Base-by-base conservation (phyloP, 331 rosid species). In the Pyrus hybrid region DNA sequence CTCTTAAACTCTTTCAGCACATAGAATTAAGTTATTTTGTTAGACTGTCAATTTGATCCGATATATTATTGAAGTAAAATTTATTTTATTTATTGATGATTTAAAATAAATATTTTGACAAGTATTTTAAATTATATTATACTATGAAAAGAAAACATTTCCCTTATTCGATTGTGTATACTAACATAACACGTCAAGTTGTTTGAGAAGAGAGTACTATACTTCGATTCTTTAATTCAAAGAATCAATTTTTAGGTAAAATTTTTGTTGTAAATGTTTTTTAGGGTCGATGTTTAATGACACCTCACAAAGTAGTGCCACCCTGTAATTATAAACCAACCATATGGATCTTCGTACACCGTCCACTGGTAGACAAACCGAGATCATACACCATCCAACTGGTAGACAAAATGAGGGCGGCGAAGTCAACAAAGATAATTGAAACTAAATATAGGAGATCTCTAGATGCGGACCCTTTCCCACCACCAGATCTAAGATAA, bases 381-480 rank as follows among this genome's bases (percentile, higher is more conserved):
- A 22, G 56, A 41, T 71, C 75, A 16, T n/a, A 56, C 66, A 56
- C 53, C 62, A 21, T 56, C 32, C 25, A 45, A 72, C 37, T 35
- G 56, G 25, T 56, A 72, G 54, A 57, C 67, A 37, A 72, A 57
- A 33, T 57, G 76, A 22, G 41, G 57, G 57, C 17, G 26, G 37
- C 6, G 45, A 57, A 72, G 28, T 71, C 73, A 73, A 45, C 67
- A 60, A 57, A 78, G 73, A 64, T 51, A 74, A 78, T 66, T 77
- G 84, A 83, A 85, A 64, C 66, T 49, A 45, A 69, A 32, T 5
- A 67, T 67, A 32, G 57, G 47, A 65, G 56, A 72, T 78, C 81
- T 80, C 70, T 58, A 74, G 85, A 86, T 41, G 77, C 72, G 84
- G 86, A 82, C 86, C 67, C 67, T 72, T 60, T 74, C 90, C 83